Evolutionary conservation across 2,329 filamentous ascomycete genomes (phyloP), one percentile per base, ranked within the genome.

Genomic region (Lecanicillium sp.): DNA sequence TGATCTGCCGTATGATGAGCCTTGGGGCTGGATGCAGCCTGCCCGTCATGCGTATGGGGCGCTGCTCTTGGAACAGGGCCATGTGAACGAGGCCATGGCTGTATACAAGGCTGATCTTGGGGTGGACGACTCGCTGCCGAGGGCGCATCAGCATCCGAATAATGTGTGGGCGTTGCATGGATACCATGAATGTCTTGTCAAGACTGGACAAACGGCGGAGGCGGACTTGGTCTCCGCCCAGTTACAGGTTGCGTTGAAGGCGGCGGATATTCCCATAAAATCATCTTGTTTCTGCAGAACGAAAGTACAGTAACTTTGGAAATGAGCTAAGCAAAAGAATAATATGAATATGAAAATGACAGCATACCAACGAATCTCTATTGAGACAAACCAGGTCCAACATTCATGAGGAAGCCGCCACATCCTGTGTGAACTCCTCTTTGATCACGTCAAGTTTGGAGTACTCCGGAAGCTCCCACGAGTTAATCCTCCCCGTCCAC

Each of bases 1-100:
- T 49, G 58, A 55, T 0, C 65, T 87, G 19, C 77, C 76, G 0
- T 87, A 84, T 44, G 79, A 81, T 35, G 84, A 88, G 53, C 84
- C 84, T 0, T 87, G 82, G 82, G 80, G 79, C 0, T 87, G 83
- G 82, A 86, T 87, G 81, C 79, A 84, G 52, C 83, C 83, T 0
- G 74, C 77, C 0, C 66, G 81, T 3, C 83, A 87, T 55, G 82
- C 82, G 0, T 81, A 81, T 36, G 82, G 78, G 2, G 83, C 82
- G 0, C 62, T 88, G 4, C 54, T 85, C 20, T 64, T 85, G 11
- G 83, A 87, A 51, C 81, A 83, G 50, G 76, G 72, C 0, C 62
- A 61, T n/a, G 61, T 73, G 0, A 65, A 72, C 17, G 64, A 81
- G 35, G 79, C 80, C 0, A 58, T 68, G 3, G 64, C 53, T 1